Evolutionary conservation across 768 basidiomycete genomes (phyloP).

Genomic region (Favolaschia claudopus): DNA sequence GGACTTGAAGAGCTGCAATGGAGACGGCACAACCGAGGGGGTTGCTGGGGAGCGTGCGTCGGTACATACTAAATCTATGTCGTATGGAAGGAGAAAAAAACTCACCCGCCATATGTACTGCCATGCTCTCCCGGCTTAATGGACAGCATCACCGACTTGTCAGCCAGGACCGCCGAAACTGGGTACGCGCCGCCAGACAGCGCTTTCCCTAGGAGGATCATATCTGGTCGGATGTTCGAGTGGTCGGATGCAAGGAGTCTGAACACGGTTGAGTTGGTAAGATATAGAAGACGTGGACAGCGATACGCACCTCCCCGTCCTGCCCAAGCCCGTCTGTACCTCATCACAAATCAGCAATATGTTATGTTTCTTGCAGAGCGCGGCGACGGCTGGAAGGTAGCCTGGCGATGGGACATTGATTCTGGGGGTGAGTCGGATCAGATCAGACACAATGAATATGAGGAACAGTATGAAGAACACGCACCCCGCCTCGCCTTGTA

Average conservation of each 20-base stretch:
- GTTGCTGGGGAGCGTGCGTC: slow-evolving; percentile 62
- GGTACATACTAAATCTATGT: neutral
- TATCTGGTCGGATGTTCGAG: slow-evolving; percentile 88
- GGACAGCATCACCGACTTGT: slow-evolving; percentile 92
- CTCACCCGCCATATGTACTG: slow-evolving; percentile 93
- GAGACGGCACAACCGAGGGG: slow-evolving; percentile 97
- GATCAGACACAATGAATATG: slow-evolving; percentile 3
- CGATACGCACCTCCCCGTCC: too few species aligned
- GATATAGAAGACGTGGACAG: too few species aligned
- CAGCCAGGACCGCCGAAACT: slow-evolving; percentile 92
- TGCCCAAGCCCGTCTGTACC: slow-evolving; percentile 98
- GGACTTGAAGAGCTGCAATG: slow-evolving; percentile 90
- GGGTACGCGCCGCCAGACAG: slow-evolving; percentile 97
- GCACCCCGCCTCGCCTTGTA: slow-evolving; percentile 98
- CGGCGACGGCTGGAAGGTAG: slow-evolving; percentile 80
- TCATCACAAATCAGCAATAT: slow-evolving; percentile 98
- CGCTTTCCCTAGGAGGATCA: slow-evolving; percentile 94
- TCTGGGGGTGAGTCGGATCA: slow-evolving; percentile 45
- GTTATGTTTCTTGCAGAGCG: slow-evolving; percentile 90
- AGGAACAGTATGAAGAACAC: slow-evolving; percentile 31
- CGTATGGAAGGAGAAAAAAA: slow-evolving; percentile 17
- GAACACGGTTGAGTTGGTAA: too few species aligned
- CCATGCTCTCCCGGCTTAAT: slow-evolving; percentile 97
- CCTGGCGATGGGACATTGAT: slow-evolving; percentile 92
- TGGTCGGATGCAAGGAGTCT: slow-evolving; percentile 92